Evolutionary conservation across 257 asterid species (phyloP).

Genomic region (Plantago elongata): DNA sequence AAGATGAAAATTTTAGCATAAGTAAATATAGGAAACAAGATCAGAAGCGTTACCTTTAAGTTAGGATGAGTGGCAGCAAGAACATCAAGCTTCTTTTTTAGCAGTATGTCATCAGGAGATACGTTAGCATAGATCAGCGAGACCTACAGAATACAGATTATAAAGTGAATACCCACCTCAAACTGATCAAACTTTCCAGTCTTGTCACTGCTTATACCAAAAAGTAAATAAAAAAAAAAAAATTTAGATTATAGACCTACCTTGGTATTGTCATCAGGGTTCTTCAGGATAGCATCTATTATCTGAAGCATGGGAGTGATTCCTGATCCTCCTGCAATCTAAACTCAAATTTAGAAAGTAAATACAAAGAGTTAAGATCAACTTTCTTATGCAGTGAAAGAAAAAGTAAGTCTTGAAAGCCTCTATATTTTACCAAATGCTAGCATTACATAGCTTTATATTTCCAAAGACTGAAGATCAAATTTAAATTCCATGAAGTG

Average conservation of each 20-base stretch:
- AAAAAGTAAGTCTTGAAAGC: not conserved
- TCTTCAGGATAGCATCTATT: slow-evolving; percentile 82
- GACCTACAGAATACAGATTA: slow-evolving; percentile 42
- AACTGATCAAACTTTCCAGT: not conserved
- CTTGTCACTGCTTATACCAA: too few species aligned
- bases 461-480: not conserved
- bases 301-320: slow-evolving; percentile 98
- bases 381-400: not conserved
- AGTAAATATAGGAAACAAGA: slow-evolving; percentile 4
- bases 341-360: slow-evolving; percentile 21
- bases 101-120: slow-evolving; percentile 96
- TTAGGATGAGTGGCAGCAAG: slow-evolving; percentile 81
- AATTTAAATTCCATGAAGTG: not conserved
- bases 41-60: slow-evolving; percentile 49
- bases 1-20: not conserved
- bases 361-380: slow-evolving; percentile 11
- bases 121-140: slow-evolving; percentile 84
- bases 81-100: slow-evolving; percentile 83
- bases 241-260: slow-evolving; percentile 26
- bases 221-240: slow-evolving; percentile 12
- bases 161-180: slow-evolving; percentile 14
- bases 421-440: not conserved
- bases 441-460: not conserved
- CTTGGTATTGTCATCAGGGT: slow-evolving; percentile 88
- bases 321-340: slow-evolving; percentile 98